These are phyloP conservation scores for Sclerotinia nivalis DNA, from an alignment of 2,329 filamentous ascomycete genomes.

Conservation along the genomic window DNA sequence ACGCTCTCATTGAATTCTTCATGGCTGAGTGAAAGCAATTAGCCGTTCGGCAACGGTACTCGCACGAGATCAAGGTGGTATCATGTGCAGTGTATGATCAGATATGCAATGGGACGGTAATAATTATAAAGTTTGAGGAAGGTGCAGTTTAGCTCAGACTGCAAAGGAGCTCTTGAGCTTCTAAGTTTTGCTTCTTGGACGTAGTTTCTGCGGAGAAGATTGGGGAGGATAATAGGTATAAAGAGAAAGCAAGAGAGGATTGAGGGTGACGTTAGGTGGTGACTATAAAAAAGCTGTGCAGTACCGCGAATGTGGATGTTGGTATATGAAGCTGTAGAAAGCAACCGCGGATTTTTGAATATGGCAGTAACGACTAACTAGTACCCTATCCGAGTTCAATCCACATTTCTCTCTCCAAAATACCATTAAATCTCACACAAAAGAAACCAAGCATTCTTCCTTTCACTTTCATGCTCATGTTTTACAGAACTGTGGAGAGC, in stretches of 20 bases:
- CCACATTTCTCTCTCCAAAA: neutral
- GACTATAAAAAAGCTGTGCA: neutral
- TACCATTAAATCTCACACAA: rapidly evolving
- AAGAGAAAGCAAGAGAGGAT: too few species aligned
- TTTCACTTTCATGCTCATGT: too few species aligned
- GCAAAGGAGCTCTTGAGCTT: too few species aligned
- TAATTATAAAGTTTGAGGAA: too few species aligned
- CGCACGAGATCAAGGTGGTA: too few species aligned
- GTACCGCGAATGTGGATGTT: neutral
- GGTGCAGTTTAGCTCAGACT: too few species aligned
- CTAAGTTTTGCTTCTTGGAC: too few species aligned
- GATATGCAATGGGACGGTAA: too few species aligned
- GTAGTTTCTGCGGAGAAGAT: too few species aligned
- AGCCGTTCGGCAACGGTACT: neutral
- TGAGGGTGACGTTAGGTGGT: too few species aligned
- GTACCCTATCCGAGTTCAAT: rapidly evolving
- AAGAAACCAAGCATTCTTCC: neutral
- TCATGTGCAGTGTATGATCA: too few species aligned
- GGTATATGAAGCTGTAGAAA: neutral
- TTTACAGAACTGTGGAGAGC: neutral
- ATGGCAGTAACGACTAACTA: neutral
- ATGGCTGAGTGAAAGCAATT: neutral
- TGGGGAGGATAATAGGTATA: too few species aligned
- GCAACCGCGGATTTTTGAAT: neutral
- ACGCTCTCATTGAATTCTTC: neutral